Percentiles rank a stretch among this genome's conserved stretches.
Evolutionary conservation across 768 basidiomycete species (phyloP).

Genomic region (Boletus sensibilis): DNA sequence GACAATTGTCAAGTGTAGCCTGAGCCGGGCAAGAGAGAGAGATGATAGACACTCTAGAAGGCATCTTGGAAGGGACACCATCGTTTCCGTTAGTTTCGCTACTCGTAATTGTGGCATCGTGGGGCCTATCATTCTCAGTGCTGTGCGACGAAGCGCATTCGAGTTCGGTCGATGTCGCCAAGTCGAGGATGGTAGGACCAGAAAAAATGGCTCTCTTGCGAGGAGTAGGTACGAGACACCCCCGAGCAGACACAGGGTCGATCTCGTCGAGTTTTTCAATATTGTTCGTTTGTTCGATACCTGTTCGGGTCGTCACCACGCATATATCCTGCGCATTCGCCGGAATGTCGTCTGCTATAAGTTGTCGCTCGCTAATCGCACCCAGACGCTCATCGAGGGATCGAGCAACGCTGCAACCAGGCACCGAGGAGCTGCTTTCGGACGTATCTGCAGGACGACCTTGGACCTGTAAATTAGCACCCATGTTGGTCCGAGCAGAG

Average conservation of each 20-base stretch:
- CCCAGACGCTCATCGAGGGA: not conserved
- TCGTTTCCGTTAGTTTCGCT: not conserved
- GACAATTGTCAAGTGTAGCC: not conserved
- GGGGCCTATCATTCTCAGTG: not conserved
- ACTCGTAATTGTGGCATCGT: not conserved
- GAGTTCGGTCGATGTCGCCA: not conserved
- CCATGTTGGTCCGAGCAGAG: not conserved
- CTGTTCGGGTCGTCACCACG: not conserved
- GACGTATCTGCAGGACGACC: not conserved
- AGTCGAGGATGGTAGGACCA: not conserved
- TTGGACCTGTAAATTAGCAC: not conserved
- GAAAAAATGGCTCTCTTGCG: not conserved
- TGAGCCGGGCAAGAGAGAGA: not conserved
- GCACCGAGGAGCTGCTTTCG: not conserved
- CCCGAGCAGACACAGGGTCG: not conserved
- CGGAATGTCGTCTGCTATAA: not conserved
- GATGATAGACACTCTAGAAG: not conserved
- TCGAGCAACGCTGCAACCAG: not conserved
- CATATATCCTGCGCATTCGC: slow-evolving; percentile 9
- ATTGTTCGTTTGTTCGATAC: not conserved
- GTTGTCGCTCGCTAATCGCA: not conserved
- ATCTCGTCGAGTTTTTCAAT: not conserved
- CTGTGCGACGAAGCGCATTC: not conserved
- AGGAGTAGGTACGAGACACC: not conserved
- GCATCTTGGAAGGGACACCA: not conserved